phyloP scores from a whole-genome alignment of 768 basidiomycete species.

The Suillus subluteus region DNA sequence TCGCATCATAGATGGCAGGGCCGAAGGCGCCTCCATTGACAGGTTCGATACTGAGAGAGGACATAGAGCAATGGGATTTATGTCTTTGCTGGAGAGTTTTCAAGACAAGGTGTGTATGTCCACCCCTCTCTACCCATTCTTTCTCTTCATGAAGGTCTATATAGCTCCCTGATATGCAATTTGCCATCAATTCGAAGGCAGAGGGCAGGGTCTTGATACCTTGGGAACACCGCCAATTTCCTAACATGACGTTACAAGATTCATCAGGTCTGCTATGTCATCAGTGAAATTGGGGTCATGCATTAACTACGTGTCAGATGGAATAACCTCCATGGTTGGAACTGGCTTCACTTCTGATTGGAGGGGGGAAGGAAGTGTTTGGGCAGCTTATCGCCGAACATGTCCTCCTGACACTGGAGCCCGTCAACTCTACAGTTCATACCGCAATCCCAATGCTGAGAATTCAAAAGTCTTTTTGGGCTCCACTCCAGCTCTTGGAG shows the following conservation, averaged over 20 bases:
- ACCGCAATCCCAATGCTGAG: constrained; percentile 51
- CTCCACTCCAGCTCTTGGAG: constrained; percentile 35
- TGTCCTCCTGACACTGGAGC: constrained; percentile 81
- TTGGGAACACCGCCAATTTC: constrained; percentile 81
- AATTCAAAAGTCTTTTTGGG: constrained; percentile 32
- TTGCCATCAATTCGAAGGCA: constrained; percentile 91
- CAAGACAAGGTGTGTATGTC: constrained; percentile 53
- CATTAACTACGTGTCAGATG: constrained; percentile 37
- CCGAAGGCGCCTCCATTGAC: constrained; percentile 59
- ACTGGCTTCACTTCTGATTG: constrained; percentile 80
- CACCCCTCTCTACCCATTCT: not conserved
- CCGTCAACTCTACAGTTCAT: constrained; percentile 80
- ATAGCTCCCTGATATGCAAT: constrained; percentile 91
- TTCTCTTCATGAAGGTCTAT: not conserved
- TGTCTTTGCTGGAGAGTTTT: constrained; percentile 74
- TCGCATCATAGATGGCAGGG: constrained; percentile 69
- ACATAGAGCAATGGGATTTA: constrained; percentile 78
- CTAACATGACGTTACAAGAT: constrained; percentile 63
- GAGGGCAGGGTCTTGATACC: constrained; percentile 93
- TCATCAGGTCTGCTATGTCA: constrained; percentile 31
- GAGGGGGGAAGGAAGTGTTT: constrained; percentile 81
- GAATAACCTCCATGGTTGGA: constrained; percentile 59
- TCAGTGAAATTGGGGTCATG: not conserved
- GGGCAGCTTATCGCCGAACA: constrained; percentile 95
- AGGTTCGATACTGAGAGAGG: constrained; percentile 67